Base-by-base conservation (phyloP, 345 rosid species). In the Kandelia obovata region DNA sequence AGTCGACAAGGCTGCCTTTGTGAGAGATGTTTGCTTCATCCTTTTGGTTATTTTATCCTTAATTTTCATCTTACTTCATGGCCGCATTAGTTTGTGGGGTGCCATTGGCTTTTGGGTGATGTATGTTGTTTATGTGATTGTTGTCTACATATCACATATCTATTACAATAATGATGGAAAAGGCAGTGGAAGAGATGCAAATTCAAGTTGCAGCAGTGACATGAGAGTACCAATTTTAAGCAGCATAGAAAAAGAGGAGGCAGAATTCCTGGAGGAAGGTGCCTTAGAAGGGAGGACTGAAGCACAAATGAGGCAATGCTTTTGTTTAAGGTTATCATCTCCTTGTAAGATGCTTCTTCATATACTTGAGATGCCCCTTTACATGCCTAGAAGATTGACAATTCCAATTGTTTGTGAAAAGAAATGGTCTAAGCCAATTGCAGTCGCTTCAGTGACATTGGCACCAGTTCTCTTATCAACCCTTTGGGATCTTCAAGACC, bases 311-410 rank as follows among this genome's bases (percentile, higher is more conserved):
- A 71, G 71, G 60, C 71, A 68, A 47, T 72, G 70, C 59, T 66
- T 70, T 57, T 74, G 79, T 75, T 28, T 32, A 2, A 63, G 71
- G 20, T n/a, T 60, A 28, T 62, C 82, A 25, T 53, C 77, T 63
- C 68, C 80, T 56, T 83, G 79, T 66, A 30, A 49, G 11, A 68
- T 70, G 74, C 28, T 77, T 6, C 13, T 87, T 5, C 31, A 53
- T 57, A 68, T 88, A 64, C 69, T 91, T 49, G 87, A 86, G 66
- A 71, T 87, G 76, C 99, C 96, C 9, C 85, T 95, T 30, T 84
- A 67, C 49, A 76, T 95, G 39, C 96, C 97, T 5, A 78, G 97
- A 60, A 83, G 99, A 71, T 77, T 95, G 75, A 95, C 99, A 8
- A 92, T 92, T 68, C 99, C 97, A 3, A 79, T 88, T n/a, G 77